Percentiles rank a stretch among this genome's conserved stretches.
Conservation (phyloP, 805 yeast species). For the Saccharomycopsis malanga region DNA sequence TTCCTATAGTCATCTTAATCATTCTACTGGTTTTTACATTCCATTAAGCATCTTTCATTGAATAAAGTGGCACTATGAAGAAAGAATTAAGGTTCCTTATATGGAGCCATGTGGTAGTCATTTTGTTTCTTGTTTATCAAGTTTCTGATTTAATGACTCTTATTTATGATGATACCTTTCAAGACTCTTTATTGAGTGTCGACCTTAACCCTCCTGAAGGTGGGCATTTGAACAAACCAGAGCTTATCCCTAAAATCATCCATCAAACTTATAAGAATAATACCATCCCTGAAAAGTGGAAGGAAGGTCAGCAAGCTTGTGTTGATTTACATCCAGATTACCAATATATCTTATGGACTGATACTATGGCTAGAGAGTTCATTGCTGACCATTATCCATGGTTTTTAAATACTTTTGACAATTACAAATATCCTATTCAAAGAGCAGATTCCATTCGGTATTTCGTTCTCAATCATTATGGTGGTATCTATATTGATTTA, state of each 20-base stretch:
- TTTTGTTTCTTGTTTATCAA: conserved; percentile 50
- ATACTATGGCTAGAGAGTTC: conserved; percentile 70
- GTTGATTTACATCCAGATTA: conserved; percentile 79
- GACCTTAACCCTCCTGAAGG: conserved; percentile 52
- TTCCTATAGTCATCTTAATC: no score
- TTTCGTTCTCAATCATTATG: conserved; percentile 74
- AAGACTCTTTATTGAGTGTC: conserved; percentile 53
- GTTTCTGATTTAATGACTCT: conserved; percentile 68
- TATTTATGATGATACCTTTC: conserved; percentile 62
- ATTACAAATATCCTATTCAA: conserved; percentile 73
- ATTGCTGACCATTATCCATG: conserved; percentile 76
- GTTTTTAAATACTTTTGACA: conserved; percentile 75
- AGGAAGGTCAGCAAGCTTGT: conserved; percentile 67
- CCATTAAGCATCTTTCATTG: no score
- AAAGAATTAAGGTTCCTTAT: conserved; percentile 58
- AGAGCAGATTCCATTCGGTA: conserved; percentile 89
- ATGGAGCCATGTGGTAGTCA: conserved; percentile 49
- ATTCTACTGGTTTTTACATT: no score
- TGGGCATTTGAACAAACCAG: conserved; percentile 36
- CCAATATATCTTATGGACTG: conserved; percentile 87
- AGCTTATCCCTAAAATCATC: conserved; percentile 77
- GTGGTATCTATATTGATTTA: conserved; percentile 85
- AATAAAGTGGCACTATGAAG: conserved; percentile 34
- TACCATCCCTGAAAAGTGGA: conserved; percentile 77
- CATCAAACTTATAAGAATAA: conserved; percentile 87